Base-by-base conservation (phyloP, 805 yeast genomes). In the Candida silvatica region DNA sequence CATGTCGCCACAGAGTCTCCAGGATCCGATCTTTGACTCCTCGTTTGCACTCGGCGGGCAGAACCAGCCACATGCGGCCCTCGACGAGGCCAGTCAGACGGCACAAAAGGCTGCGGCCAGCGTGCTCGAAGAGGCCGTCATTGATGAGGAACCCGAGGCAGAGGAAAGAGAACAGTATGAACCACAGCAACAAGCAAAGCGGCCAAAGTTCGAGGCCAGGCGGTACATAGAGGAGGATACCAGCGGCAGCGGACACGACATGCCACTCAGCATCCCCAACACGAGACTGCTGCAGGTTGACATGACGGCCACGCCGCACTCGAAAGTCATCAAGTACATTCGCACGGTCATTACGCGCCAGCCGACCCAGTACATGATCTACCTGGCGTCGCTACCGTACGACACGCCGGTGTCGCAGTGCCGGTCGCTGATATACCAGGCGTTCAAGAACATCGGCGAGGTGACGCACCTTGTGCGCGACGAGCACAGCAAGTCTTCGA, bases 331-430 rank as follows among this genome's bases (percentile, higher is more conserved):
- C 27, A 40, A 39, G 25, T 54, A 49, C 36, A 52, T 54, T 28
- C 45, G 44, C 31, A 46, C 50, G 2, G 40, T 54, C 7, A 54
- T 54, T 16, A 46, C 47, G 3, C 45, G 45, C 36, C 54, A 49
- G 29, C 54, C 48, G 14, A 38, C 35, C 17, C 47, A 43, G 27
- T 49, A 49, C 40, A 41, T 43, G 38, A 38, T 45, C 4, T 54
- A 54, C 32, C 43, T 50, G 20, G 52, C 57, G 3, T 54, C 59
- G 3, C 35, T 54, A 17, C 57, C 59, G 2, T 45, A 43, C 32
- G 54, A 50, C 34, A 51, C 55, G 6, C 53, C 56, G 4, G 32
- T 31, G 14, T 17, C 47, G 4, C 56, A 48, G 34, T 51, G 50
- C 25, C 47, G 43, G 25, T 18, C 41, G 7, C 30, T 50, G 20